These are phyloP conservation scores for Circinella minor DNA, from an alignment of 371 early-diverging fungal genomes.

Conservation along the genomic window DNA sequence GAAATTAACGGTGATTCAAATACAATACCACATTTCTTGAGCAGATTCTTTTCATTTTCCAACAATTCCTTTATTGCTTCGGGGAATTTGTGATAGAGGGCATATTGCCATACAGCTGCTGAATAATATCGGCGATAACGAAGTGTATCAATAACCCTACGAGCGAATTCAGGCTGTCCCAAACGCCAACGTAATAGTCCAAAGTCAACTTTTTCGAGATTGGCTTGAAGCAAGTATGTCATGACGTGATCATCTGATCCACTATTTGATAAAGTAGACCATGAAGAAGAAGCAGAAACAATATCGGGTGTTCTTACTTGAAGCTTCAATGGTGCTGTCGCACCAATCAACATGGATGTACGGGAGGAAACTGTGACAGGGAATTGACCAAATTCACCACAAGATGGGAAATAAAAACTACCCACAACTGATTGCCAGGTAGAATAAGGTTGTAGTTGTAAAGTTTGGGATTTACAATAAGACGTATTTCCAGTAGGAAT, in stretches of 20 bases:
- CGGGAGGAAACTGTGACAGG: conserved; percentile 43
- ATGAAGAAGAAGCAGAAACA: conserved; percentile 12
- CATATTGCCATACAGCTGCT: conserved; percentile 33
- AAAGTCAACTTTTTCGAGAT: conserved; percentile 33
- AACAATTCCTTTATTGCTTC: conserved; percentile 32
- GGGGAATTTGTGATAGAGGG: conserved; percentile 34
- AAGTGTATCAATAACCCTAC: conserved; percentile 3
- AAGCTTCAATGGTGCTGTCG: conserved; percentile 11
- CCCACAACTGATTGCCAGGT: conserved; percentile 46
- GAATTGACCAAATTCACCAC: conserved; percentile 47
- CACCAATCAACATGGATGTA: conserved; percentile 12
- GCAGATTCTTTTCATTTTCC: conserved; percentile 17
- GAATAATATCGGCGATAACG: conserved; percentile 27
- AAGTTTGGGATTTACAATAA: conserved; percentile 40
- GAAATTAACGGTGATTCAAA: conserved; percentile 50
- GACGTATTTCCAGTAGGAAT: conserved; percentile 35
- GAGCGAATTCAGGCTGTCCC: conserved; percentile 34
- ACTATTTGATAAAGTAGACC: conserved; percentile 23
- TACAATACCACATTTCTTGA: conserved; percentile 30
- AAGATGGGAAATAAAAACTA: conserved; percentile 59
- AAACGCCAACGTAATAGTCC: conserved; percentile 37
- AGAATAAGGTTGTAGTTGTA: conserved; percentile 41
- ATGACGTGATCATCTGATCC: conserved; percentile 31
- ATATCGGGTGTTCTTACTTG: neutral
- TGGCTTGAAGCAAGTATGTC: conserved; percentile 24